Evolutionary conservation across 83 land plant genomes (phyloP).

Genomic region (Picea mariana): DNA sequence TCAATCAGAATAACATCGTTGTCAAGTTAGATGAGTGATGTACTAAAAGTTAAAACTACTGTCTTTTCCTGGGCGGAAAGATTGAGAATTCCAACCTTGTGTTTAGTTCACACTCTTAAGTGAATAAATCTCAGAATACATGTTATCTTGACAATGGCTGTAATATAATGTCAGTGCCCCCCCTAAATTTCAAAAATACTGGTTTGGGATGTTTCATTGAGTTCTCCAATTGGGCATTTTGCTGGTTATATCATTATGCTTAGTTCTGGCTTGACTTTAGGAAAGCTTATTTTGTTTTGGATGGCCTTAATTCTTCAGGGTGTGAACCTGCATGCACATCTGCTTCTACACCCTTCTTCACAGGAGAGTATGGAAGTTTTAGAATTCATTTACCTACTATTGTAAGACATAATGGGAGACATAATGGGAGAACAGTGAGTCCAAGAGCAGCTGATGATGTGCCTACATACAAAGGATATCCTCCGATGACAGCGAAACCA

Average conservation of each 20-base stretch:
- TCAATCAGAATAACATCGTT: neutral
- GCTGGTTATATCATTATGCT: neutral
- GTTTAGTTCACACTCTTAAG: too few species aligned
- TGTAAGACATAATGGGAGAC: neutral
- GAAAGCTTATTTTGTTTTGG: neutral
- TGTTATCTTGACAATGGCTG: neutral
- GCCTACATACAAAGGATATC: constrained; percentile 41
- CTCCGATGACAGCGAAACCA: constrained; percentile 71
- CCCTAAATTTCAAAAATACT: neutral
- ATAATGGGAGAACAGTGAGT: neutral
- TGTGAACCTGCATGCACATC: neutral
- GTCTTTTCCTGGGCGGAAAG: too few species aligned
- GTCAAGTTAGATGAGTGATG: neutral
- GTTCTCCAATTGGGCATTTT: neutral
- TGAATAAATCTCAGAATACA: neutral
- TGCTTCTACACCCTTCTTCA: neutral
- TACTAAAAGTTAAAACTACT: too few species aligned
- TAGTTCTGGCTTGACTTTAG: neutral
- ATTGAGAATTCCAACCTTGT: too few species aligned
- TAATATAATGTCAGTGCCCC: neutral
- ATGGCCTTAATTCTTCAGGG: neutral
- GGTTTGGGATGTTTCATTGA: neutral
- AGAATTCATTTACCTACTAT: neutral
- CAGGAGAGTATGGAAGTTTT: neutral
- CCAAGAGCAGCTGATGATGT: constrained; percentile 47